Percentiles rank a stretch among this genome's conserved stretches.
Conservation (phyloP, 2,329 filamentous ascomycete species). For the Thelonectria blattea region DNA sequence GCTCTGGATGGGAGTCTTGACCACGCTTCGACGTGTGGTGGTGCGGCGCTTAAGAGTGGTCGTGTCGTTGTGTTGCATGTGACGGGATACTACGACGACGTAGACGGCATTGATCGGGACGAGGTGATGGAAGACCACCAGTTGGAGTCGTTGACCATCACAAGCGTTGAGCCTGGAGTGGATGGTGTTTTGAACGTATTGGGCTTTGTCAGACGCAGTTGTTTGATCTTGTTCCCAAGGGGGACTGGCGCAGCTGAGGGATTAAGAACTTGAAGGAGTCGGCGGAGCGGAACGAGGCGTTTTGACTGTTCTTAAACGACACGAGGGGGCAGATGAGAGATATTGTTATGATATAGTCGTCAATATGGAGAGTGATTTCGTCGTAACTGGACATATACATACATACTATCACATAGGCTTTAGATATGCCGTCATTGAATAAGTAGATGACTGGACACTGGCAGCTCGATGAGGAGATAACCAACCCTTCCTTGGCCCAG, state of each 20-base stretch:
- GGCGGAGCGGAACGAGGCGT: neutral
- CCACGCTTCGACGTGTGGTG: neutral
- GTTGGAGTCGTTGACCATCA: neutral
- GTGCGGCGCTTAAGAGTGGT: neutral
- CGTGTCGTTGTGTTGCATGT: neutral
- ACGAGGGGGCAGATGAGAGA: neutral
- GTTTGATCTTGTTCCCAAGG: neutral
- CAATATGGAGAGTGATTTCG: too few relatives aligned
- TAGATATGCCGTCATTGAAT: too few relatives aligned
- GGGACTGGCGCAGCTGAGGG: neutral
- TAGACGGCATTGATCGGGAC: neutral
- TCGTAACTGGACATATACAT: too few relatives aligned
- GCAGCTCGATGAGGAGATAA: too few relatives aligned
- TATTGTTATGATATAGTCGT: neutral
- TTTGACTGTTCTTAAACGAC: neutral
- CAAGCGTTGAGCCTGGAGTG: neutral
- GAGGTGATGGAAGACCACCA: neutral
- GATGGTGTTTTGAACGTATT: neutral
- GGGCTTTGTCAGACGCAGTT: neutral
- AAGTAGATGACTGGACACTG: too few relatives aligned
- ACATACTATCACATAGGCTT: too few relatives aligned
- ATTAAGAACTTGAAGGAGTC: neutral
- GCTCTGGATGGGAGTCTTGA: neutral
- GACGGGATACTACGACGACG: neutral
- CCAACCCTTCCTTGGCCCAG: too few relatives aligned